These are phyloP conservation scores for Ambispora gerdemannii DNA, from an alignment of 192 early-diverging fungal genomes.

Conservation along the genomic window DNA sequence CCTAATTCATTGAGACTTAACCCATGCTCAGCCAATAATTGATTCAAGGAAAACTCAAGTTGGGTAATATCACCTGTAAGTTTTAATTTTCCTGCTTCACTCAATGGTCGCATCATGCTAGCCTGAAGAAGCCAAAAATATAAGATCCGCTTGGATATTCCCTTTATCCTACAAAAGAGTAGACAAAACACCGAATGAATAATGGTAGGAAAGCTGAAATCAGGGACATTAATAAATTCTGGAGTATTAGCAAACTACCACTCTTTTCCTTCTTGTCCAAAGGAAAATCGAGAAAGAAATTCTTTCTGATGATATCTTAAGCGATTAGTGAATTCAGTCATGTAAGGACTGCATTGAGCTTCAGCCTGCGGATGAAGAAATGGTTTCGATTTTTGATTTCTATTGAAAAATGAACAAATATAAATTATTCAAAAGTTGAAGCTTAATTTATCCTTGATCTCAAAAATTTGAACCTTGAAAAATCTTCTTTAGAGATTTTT, in stretches of 20 bases:
- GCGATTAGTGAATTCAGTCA: constrained; percentile 55
- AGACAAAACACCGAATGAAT: constrained; percentile 3
- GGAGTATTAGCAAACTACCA: constrained; percentile 48
- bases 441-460: too few relatives aligned
- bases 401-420: background rate
- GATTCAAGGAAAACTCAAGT: constrained; percentile 64
- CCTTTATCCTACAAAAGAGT: constrained; percentile 31
- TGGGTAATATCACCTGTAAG: constrained; percentile 71
- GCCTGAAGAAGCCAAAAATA: constrained; percentile 67
- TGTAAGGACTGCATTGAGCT: constrained; percentile 48
- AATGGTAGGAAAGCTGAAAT: too few relatives aligned
- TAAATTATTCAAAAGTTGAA: too few relatives aligned
- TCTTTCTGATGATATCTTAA: constrained; percentile 58
- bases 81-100: constrained; percentile 62
- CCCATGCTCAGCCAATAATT: constrained; percentile 56
- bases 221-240: too few relatives aligned
- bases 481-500: constrained; percentile 68
- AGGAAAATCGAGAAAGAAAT: constrained; percentile 53
- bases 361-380: constrained; percentile 14
- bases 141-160: constrained; percentile 39
- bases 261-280: constrained; percentile 57
- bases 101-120: constrained; percentile 56
- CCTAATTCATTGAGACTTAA: constrained; percentile 60
- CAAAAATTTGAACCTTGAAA: constrained; percentile 36
- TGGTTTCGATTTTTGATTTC: constrained; percentile 40